Percentiles rank a stretch among this genome's conserved stretches.
Evolutionary conservation across 139 green algal species (phyloP).

Genomic region (Volvox reticuliferus): DNA sequence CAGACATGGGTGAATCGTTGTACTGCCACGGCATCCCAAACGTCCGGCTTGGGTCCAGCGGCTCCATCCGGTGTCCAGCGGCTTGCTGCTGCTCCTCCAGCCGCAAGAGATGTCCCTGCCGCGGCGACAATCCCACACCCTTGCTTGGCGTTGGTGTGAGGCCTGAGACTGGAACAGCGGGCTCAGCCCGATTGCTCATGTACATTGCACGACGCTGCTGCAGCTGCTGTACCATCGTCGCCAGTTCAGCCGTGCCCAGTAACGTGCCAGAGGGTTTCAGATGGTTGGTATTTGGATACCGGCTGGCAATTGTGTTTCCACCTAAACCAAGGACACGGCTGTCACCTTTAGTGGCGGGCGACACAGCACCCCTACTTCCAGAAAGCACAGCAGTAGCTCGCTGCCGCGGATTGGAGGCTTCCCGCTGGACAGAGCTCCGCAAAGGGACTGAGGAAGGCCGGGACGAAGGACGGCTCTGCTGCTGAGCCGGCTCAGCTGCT

Average conservation of each 20-base stretch:
- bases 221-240: conserved; percentile 1
- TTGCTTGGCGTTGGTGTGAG: not conserved
- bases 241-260: not conserved
- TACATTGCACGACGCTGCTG: not conserved
- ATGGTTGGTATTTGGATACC: not conserved
- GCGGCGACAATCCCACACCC: not conserved
- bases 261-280: not conserved
- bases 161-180: not conserved
- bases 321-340: not conserved
- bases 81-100: not conserved
- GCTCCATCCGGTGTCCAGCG: not conserved
- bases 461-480: not conserved
- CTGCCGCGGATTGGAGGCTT: not conserved
- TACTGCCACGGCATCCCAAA: conserved; percentile 6
- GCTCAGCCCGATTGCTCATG: not conserved
- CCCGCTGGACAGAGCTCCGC: not conserved
- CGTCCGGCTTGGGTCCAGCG: not conserved
- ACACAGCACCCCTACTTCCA: not conserved
- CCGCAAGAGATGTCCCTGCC: not conserved
- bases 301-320: not conserved
- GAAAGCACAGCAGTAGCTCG: not conserved
- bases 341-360: not conserved
- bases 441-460: not conserved
- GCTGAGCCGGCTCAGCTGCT: not conserved
- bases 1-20: conserved; percentile 14